These are phyloP conservation scores for Diaporthe longicolla DNA, from an alignment of 2,329 filamentous ascomycete genomes.

Conservation along the genomic window DNA sequence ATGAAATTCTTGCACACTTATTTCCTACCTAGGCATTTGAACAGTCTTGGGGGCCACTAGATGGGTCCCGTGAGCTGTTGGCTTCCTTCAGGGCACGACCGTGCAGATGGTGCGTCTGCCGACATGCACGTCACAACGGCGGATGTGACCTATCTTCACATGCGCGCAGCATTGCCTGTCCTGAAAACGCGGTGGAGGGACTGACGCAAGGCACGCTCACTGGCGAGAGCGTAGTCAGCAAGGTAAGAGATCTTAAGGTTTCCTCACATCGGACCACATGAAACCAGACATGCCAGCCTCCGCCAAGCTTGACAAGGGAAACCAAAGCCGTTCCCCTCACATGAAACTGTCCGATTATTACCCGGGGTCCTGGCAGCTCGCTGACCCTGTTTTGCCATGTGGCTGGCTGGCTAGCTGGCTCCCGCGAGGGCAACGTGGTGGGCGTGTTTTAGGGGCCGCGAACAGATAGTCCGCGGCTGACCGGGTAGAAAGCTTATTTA, in stretches of 20 bases:
- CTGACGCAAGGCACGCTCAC: too few relatives aligned
- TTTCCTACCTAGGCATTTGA: not conserved
- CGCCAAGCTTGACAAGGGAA: too few relatives aligned
- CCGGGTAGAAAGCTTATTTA: not conserved
- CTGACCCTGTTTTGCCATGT: slow-evolving; percentile 6
- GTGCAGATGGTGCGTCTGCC: not conserved
- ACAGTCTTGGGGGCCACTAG: not conserved
- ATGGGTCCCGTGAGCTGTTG: not conserved
- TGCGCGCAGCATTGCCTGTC: not conserved
- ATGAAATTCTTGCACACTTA: not conserved
- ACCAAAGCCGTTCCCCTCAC: not conserved
- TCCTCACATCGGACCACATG: slow-evolving; percentile 11
- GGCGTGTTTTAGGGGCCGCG: slow-evolving; percentile 3
- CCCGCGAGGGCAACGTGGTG: not conserved
- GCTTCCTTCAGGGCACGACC: not conserved
- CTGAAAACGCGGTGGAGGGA: not conserved
- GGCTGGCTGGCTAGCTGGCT: not conserved
- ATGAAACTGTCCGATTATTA: not conserved
- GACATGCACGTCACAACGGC: not conserved
- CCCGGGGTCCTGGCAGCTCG: not conserved
- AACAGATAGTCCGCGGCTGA: slow-evolving; percentile 8
- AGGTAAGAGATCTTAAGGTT: not conserved
- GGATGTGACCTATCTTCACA: not conserved
- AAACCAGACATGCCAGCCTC: not conserved
- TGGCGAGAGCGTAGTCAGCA: too few relatives aligned